Conservation (phyloP, 2,329 filamentous ascomycete genomes). For the Talaromyces sp. region DNA sequence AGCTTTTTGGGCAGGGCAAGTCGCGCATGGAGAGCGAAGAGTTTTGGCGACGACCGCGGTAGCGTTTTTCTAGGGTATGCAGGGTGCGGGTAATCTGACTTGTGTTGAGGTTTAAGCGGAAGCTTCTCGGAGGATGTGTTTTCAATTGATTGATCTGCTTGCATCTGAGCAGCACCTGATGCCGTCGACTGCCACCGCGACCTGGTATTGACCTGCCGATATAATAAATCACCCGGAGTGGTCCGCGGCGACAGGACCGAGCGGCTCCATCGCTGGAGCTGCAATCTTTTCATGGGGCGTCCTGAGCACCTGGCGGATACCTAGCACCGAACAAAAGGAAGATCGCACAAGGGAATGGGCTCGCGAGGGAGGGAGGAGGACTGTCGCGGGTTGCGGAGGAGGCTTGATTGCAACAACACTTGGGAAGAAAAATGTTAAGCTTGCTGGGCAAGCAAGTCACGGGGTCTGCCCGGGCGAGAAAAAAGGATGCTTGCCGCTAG, state of each 20-base stretch:
- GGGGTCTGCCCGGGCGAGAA: constrained; percentile 28
- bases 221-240: constrained; percentile 35
- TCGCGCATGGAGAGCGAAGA: constrained; percentile 86
- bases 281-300: constrained; percentile 46
- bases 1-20: constrained; percentile 75
- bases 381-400: constrained; percentile 1
- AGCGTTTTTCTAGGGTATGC: constrained; percentile 42
- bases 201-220: constrained; percentile 29
- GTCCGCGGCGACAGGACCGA: constrained; percentile 44
- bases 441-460: constrained; percentile 28
- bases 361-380: neutral
- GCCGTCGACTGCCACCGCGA: constrained; percentile 39
- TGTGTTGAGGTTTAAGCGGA: constrained; percentile 24
- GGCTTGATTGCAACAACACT: constrained; percentile 12
- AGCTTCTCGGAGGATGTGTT: constrained; percentile 20
- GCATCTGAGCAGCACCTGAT: constrained; percentile 22
- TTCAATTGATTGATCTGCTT: constrained; percentile 22
- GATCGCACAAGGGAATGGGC: constrained; percentile 14
- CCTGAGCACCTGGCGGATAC: constrained; percentile 10
- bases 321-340: constrained; percentile 14
- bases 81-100: neutral
- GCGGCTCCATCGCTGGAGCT: constrained; percentile 49
- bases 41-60: constrained; percentile 73
- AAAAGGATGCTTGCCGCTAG: constrained; percentile 21
- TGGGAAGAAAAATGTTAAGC: constrained; percentile 34